A percentile compares a stretch with the other conserved stretches of the same genome.
These are phyloP conservation scores for Sclerospora graminicola DNA, from an alignment of 352 stramenopile species.

Conservation along the genomic window DNA sequence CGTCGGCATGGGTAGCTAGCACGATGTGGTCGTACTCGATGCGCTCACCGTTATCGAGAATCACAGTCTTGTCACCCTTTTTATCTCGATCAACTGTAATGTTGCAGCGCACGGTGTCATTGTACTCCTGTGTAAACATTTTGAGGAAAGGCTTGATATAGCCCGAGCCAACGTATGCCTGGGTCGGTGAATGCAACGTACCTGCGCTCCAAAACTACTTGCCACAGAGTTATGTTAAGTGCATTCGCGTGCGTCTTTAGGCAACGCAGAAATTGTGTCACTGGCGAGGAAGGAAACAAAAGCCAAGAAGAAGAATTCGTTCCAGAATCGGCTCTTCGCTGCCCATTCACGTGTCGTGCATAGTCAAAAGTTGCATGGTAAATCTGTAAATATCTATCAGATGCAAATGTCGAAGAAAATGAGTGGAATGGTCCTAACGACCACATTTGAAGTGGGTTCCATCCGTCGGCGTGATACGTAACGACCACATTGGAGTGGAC, in stretches of 20 bases:
- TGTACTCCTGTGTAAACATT: slow-evolving; percentile 74
- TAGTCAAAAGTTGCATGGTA: slow-evolving; percentile 78
- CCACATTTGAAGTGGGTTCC: no score
- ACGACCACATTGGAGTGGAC: no score
- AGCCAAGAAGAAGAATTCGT: slow-evolving; percentile 80
- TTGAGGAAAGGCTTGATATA: slow-evolving; percentile 84
- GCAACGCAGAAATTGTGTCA: slow-evolving; percentile 79
- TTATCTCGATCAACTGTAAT: slow-evolving; percentile 48
- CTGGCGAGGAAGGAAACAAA: slow-evolving; percentile 76
- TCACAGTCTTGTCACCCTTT: slow-evolving; percentile 71
- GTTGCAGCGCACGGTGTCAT: slow-evolving; percentile 72
- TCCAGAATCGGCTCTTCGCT: slow-evolving; percentile 54
- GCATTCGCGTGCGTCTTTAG: slow-evolving; percentile 83
- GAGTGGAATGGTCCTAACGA: no score
- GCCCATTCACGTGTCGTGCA: slow-evolving; percentile 82
- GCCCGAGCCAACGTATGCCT: slow-evolving; percentile 78
- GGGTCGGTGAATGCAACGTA: slow-evolving; percentile 60
- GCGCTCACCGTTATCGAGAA: slow-evolving; percentile 53
- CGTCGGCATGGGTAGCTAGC: slow-evolving; percentile 71
- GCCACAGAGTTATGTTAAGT: slow-evolving; percentile 80
- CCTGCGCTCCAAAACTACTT: slow-evolving; percentile 71
- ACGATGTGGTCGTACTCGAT: slow-evolving; percentile 82
- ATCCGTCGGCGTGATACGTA: no score
- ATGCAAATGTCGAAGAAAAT: slow-evolving; percentile 69
- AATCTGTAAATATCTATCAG: slow-evolving; percentile 84